Evolutionary conservation across 1,284 basidiomycete species (phyloP), one percentile per base, ranked within the genome.

Genomic region (Marasmius oreades): DNA sequence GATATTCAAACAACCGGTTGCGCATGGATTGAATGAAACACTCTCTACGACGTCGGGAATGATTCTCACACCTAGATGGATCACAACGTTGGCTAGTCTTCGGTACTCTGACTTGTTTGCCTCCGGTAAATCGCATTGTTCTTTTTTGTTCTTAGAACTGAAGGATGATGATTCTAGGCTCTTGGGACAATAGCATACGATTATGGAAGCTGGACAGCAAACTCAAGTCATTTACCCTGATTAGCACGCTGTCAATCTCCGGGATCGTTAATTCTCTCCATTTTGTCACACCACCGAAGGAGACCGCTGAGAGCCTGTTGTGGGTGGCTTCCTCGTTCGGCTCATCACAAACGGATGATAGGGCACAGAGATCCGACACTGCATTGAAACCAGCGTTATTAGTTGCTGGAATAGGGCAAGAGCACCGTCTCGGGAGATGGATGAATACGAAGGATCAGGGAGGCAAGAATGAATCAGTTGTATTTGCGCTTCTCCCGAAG

Each of bases 231-330:
- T 97, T 98, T 71, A 72, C 79, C 6, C 79, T 81, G 1, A 67
- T 90, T 18, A 85, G 82, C 5, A 80, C 77, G 1, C 71, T 97
- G 16, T 71, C 84, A 0, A 86, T 82, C 0, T 77, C 77, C 0
- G 97, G 96, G 0, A 85, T 97, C 52, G 77, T 98, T 66, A 99
- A 99, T 73, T 92, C 92, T 6, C 73, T 99, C 0, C 93, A 97
- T 68, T 71, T 98, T 47, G 62, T 95, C 34, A 72, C 81, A 1
- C 78, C 87, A 4, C 81, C 87, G 4, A 75, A 76, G 58, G 75
- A 76, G 10, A 80, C 82, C 55, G 64, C 77, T 23, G 68, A 74
- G 12, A 69, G 71, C 4, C 70, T 77, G 11, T 51, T 67, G 3
- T 86, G 82, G 84, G 63, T 61, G 18, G n/a, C 61, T 23, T 37